These are phyloP conservation scores for Blastobotrys buckinghamii DNA, from an alignment of 1,139 yeast species.

Conservation along the genomic window DNA sequence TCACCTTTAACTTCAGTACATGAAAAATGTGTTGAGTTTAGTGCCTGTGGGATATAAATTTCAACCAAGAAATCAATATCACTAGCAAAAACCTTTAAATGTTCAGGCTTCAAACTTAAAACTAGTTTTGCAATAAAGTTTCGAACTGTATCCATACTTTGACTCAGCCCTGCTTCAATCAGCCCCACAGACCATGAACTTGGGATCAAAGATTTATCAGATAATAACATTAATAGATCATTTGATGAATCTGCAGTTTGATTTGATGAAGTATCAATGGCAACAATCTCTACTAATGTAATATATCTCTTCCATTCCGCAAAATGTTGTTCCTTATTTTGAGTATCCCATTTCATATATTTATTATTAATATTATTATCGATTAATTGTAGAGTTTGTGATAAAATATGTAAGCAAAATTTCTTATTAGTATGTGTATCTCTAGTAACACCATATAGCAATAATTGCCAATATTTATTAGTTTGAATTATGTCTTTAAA, in stretches of 20 bases:
- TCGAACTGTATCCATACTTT: conserved; percentile 76
- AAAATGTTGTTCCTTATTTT: conserved; percentile 32
- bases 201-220: conserved; percentile 49
- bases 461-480: conserved; percentile 50
- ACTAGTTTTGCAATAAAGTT: conserved; percentile 56
- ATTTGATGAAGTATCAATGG: conserved; percentile 79
- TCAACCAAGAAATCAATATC: conserved; percentile 42
- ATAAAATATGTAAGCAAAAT: conserved; percentile 62
- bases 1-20: conserved; percentile 28
- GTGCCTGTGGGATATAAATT: conserved; percentile 54
- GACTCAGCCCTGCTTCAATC: conserved; percentile 68
- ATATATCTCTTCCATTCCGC: conserved; percentile 66
- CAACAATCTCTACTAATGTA: conserved; percentile 73
- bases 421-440: conserved; percentile 64
- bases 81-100: conserved; percentile 45
- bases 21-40: conserved; percentile 59
- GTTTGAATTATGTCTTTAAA: conserved; percentile 37
- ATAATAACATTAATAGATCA: conserved; percentile 56
- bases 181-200: conserved; percentile 67
- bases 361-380: conserved; percentile 37
- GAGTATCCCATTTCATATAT: conserved; percentile 45
- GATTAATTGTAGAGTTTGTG: conserved; percentile 50
- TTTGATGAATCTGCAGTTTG: conserved; percentile 74
- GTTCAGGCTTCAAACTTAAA: conserved; percentile 45
- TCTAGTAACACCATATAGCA: conserved; percentile 55